These are phyloP conservation scores for Penicillium sp. DNA, from an alignment of 2,329 filamentous ascomycete species.

Conservation along the genomic window DNA sequence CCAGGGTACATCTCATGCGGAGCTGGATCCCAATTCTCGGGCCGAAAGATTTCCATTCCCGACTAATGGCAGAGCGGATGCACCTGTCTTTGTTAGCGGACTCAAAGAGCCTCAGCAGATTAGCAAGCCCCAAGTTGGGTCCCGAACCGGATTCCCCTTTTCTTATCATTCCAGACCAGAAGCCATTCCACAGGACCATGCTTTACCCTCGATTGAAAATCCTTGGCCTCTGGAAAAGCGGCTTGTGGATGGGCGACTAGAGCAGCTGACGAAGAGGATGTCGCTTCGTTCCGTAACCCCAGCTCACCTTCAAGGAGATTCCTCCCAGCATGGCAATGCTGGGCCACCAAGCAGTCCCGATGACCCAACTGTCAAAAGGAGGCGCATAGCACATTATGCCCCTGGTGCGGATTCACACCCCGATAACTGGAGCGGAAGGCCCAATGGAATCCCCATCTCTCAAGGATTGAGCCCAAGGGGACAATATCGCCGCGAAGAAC, in stretches of 20 bases:
- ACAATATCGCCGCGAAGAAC: constrained; percentile 18
- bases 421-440: constrained; percentile 12
- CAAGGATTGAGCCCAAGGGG: constrained; percentile 15
- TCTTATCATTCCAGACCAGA: constrained; percentile 17
- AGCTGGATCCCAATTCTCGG: constrained; percentile 19
- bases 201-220: constrained; percentile 39
- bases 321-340: constrained; percentile 18
- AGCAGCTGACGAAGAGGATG: constrained; percentile 30
- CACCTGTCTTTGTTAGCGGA: constrained; percentile 34
- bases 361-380: constrained; percentile 33
- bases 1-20: constrained; percentile 21
- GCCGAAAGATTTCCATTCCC: constrained; percentile 18
- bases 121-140: constrained; percentile 17
- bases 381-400: constrained; percentile 30
- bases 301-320: constrained; percentile 23
- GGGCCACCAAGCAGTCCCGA: constrained; percentile 23
- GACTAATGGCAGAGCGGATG: constrained; percentile 20
- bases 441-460: constrained; percentile 14
- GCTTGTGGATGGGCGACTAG: constrained; percentile 25
- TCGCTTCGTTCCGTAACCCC: constrained; percentile 34
- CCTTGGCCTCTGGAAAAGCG: constrained; percentile 23
- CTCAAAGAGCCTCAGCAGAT: constrained; percentile 23
- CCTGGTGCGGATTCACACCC: constrained; percentile 11
- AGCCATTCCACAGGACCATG: constrained; percentile 28
- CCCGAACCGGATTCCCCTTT: constrained; percentile 13